Conservation (phyloP, 2,329 filamentous ascomycete species). For the Chaetomiaceae sp. region DNA sequence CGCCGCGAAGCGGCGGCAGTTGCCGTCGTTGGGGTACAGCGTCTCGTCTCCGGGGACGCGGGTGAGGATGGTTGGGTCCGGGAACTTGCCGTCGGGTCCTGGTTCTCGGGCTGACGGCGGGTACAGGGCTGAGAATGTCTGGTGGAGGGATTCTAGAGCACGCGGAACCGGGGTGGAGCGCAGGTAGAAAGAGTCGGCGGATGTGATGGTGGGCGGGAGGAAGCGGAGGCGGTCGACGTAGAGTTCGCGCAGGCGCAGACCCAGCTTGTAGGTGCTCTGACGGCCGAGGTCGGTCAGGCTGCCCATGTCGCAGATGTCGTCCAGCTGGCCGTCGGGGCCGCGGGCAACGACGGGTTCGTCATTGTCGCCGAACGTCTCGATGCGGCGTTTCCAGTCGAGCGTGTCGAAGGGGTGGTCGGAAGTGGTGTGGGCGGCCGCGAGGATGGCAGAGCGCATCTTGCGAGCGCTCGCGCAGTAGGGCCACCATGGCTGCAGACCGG, state of each 20-base stretch:
- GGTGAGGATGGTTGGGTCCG: conserved; percentile 61
- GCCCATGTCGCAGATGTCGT: conserved; percentile 74
- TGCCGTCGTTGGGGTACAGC: conserved; percentile 71
- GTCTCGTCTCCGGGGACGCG: conserved; percentile 68
- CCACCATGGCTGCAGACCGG: conserved; percentile 68
- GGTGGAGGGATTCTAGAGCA: conserved; percentile 72
- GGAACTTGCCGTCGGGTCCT: conserved; percentile 38
- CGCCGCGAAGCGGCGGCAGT: conserved; percentile 67
- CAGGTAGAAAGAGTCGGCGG: conserved; percentile 62
- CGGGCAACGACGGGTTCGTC: conserved; percentile 66
- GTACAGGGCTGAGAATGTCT: conserved; percentile 72
- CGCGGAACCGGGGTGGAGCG: conserved; percentile 70
- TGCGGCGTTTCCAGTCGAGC: conserved; percentile 62
- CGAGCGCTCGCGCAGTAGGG: conserved; percentile 81
- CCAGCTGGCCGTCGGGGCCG: conserved; percentile 65
- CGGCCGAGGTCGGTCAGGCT: conserved; percentile 74
- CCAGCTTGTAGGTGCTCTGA: conserved; percentile 65
- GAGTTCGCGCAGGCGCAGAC: conserved; percentile 62
- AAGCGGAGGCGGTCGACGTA: conserved; percentile 73
- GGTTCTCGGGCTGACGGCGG: conserved; percentile 44
- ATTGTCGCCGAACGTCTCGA: conserved; percentile 74
- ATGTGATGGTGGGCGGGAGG: conserved; percentile 54
- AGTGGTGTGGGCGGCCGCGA: conserved; percentile 37
- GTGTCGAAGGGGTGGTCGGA: conserved; percentile 38
- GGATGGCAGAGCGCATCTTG: conserved; percentile 56